Conservation (phyloP, 1,284 basidiomycete genomes). For the Cutaneotrichosporon spelunceum region DNA sequence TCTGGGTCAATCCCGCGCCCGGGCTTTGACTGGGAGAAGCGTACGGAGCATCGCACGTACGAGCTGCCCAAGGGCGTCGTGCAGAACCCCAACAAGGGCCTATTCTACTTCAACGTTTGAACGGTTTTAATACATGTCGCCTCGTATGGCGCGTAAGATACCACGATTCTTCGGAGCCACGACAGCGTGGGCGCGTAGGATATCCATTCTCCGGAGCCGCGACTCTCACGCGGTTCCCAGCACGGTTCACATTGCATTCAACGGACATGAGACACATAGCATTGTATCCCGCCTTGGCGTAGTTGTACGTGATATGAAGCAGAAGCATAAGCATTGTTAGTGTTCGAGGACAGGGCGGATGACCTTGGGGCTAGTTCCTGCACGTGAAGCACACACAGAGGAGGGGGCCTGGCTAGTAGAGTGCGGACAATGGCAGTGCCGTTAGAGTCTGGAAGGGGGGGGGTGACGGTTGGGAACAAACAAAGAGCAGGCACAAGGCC, state of each 20-base stretch:
- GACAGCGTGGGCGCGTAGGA: background rate
- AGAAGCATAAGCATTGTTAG: background rate
- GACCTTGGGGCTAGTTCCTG: too few relatives aligned
- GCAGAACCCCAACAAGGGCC: slow-evolving; percentile 40
- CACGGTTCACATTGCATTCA: slow-evolving; percentile 6
- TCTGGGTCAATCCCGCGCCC: slow-evolving; percentile 24
- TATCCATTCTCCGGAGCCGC: too few relatives aligned
- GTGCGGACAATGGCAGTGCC: too few relatives aligned
- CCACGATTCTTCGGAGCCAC: background rate
- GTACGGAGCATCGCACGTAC: slow-evolving; percentile 35
- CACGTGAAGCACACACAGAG: too few relatives aligned
- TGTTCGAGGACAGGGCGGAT: too few relatives aligned
- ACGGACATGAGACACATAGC: slow-evolving; percentile 6
- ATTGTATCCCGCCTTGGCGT: slow-evolving; percentile 3
- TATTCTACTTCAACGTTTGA: slow-evolving; percentile 46
- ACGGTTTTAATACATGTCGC: background rate
- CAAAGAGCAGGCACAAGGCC: too few relatives aligned
- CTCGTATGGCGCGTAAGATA: background rate
- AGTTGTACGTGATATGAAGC: slow-evolving; percentile 13
- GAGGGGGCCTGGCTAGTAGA: too few relatives aligned
- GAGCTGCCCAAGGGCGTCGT: slow-evolving; percentile 40
- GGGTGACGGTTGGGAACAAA: too few relatives aligned
- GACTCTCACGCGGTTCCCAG: background rate
- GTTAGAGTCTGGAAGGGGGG: too few relatives aligned
- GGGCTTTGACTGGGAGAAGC: slow-evolving; percentile 42